These are phyloP conservation scores for Gelatoporia subvermispora DNA, from an alignment of 768 basidiomycete genomes.

Conservation along the genomic window DNA sequence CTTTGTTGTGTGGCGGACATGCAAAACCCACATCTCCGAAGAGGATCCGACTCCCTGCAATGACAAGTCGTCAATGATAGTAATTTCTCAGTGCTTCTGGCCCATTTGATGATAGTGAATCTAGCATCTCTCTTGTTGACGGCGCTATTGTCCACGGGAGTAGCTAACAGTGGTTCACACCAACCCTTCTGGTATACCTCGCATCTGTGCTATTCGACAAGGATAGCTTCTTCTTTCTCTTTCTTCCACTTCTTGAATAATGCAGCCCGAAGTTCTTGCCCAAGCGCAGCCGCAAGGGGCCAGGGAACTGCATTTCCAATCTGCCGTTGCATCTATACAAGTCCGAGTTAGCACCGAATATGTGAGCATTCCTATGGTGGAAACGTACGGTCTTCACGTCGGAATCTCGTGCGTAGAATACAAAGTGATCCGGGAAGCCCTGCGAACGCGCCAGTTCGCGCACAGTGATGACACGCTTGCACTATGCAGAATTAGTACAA, in stretches of 20 bases:
- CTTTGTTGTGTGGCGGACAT: too few relatives aligned
- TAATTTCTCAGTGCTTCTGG: too few relatives aligned
- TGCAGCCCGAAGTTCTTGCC: constrained; percentile 51
- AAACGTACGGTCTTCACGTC: constrained; percentile 57
- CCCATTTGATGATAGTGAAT: too few relatives aligned
- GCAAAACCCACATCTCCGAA: too few relatives aligned
- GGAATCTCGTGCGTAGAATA: constrained; percentile 48
- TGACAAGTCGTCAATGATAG: too few relatives aligned
- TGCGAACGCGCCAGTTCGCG: constrained; percentile 77
- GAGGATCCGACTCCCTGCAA: too few relatives aligned
- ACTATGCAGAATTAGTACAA: constrained; percentile 33
- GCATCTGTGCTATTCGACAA: constrained; percentile 23
- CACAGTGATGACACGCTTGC: constrained; percentile 65
- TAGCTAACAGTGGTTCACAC: too few relatives aligned
- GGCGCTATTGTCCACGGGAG: too few relatives aligned
- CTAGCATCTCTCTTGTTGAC: too few relatives aligned
- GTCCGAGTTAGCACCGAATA: neutral
- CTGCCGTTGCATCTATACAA: constrained; percentile 65
- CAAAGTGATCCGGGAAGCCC: constrained; percentile 74
- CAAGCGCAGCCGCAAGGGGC: constrained; percentile 59
- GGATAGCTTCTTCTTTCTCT: constrained; percentile 31
- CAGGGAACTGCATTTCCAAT: constrained; percentile 80
- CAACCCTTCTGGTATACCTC: too few relatives aligned
- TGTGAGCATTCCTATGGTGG: neutral
- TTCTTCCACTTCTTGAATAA: constrained; percentile 49